Base-by-base conservation (phyloP, 2,329 filamentous ascomycete genomes). In the Epichloe amarillans region DNA sequence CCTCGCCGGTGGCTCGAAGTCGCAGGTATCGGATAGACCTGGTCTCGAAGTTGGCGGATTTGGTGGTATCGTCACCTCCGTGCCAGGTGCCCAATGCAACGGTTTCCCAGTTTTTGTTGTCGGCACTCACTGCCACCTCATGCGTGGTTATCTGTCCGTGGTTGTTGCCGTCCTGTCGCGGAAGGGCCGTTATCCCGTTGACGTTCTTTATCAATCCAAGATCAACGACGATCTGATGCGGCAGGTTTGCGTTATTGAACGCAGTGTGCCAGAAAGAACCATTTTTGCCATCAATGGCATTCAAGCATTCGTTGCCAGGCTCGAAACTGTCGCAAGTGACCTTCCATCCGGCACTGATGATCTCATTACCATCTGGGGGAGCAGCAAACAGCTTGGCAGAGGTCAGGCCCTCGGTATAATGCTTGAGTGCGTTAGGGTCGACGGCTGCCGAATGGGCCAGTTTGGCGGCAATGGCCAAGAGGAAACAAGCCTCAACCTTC, bases 21-120 rank as follows among this genome's bases (percentile, higher is more conserved):
- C 52, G 59, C 12, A 66, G 55, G 46, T 64, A 67, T 21, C 61
- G 60, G 26, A 57, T 58, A 8, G 55, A 56, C 33, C 53, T 51
- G 11, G 62, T 59, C 7, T 63, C 60, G 52, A 67, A 67, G 53
- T 63, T 65, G 37, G 63, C 63, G 6, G 59, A 60, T 55, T 66
- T 67, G 37, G 52, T 53, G 2, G 56, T 58, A 2, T 42, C 54
- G 47, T 67, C 64, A 14, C 58, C 57, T 19, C 57, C 46, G 26
- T 53, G 53, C 55, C 56, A 67, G 5, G 58, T 61, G 14, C 65
- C 66, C 12, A 50, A 58, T 30, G 59, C 61, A 2, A 64, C 60
- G 4, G 57, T 23, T 11, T 54, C 56, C 61, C 61, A 65, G 8
- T 52, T 58, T 12, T 46, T 53, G 7, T 59, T 59, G 38, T 64